Evolutionary conservation across 176 grass and related monocot genomes (phyloP).

Genomic region (Poa pratensis): DNA sequence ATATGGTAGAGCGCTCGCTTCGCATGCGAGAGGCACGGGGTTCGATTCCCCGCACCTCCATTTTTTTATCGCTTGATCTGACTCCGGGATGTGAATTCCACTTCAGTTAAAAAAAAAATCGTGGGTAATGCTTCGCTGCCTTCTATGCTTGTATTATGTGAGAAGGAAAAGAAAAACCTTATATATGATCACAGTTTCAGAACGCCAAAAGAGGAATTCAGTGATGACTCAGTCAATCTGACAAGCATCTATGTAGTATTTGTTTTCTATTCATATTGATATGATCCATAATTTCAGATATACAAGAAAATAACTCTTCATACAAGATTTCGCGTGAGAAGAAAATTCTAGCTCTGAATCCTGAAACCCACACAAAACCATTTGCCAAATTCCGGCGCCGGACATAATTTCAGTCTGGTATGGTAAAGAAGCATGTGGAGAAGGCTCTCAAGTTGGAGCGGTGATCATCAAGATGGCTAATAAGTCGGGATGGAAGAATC

Average conservation of each 20-base stretch:
- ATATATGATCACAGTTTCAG: neutral
- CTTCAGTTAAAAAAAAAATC: too few relatives aligned
- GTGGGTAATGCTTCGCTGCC: neutral
- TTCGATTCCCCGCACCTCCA: slow-evolving; percentile 99
- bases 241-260: neutral
- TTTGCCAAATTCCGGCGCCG: neutral
- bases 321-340: neutral
- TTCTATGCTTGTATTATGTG: neutral
- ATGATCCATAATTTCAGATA: neutral
- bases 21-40: slow-evolving; percentile 99
- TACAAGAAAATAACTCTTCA: neutral
- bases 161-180: neutral
- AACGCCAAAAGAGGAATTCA: neutral
- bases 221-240: neutral
- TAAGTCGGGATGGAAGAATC: slow-evolving; percentile 76
- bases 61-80: too few relatives aligned
- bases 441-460: neutral
- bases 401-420: neutral
- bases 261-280: neutral
- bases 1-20: slow-evolving; percentile 99
- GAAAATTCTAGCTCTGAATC: neutral
- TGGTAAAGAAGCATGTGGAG: neutral
- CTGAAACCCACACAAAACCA: neutral
- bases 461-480: slow-evolving; percentile 20
- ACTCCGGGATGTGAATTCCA: too few relatives aligned